These are phyloP conservation scores for Omphalotus guepiniiformis DNA, from an alignment of 768 basidiomycete genomes.

Conservation along the genomic window DNA sequence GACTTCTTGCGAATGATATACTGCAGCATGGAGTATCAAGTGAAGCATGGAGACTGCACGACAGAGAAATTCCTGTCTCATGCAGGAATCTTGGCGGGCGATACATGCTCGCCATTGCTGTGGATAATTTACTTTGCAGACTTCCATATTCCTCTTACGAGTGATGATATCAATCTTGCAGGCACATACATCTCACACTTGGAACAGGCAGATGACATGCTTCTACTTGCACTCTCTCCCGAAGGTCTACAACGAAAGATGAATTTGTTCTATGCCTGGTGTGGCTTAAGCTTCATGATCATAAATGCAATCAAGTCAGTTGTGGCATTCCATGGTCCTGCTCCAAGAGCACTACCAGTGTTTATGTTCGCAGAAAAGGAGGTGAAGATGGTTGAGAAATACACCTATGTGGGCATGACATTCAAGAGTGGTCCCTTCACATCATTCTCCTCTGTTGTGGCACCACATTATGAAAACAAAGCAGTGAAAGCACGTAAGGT, in stretches of 20 bases:
- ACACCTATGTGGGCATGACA: conserved; percentile 9
- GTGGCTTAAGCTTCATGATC: conserved; percentile 3
- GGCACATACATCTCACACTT: neutral
- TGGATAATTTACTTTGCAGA: neutral
- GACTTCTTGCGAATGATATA: conserved; percentile 11
- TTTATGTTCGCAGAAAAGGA: neutral
- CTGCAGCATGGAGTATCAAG: conserved; percentile 1
- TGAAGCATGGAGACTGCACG: neutral
- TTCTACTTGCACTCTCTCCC: conserved; percentile 4
- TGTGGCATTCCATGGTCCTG: neutral
- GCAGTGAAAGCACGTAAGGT: conserved; percentile 10
- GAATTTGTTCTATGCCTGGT: conserved; percentile 1
- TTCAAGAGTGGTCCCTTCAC: conserved; percentile 3
- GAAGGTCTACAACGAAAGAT: conserved; percentile 8
- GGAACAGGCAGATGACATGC: conserved; percentile 9
- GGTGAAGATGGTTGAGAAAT: neutral
- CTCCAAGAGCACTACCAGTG: neutral
- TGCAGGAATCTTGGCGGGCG: neutral
- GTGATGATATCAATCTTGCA: neutral
- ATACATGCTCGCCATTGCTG: neutral
- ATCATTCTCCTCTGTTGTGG: conserved; percentile 12
- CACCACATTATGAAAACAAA: conserved; percentile 10
- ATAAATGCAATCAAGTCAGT: conserved; percentile 2
- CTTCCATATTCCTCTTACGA: neutral
- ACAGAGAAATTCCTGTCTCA: neutral